phyloP scores from a whole-genome alignment of 2,329 filamentous ascomycete species.

The Phyllosticta paracitricarpa region DNA sequence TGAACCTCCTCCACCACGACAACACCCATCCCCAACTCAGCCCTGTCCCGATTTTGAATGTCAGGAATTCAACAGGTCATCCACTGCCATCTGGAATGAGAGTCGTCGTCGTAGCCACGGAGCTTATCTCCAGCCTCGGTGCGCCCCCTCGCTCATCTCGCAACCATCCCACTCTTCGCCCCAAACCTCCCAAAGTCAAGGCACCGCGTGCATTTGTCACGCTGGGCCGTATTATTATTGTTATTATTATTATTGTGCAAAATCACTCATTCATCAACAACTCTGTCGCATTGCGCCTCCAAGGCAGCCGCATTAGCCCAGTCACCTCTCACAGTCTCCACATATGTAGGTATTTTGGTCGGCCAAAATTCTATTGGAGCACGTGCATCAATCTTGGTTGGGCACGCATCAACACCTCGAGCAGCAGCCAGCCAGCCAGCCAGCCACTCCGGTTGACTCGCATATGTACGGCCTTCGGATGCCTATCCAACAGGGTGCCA shows the following conservation, averaged over 20 bases:
- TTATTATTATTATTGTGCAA: too few relatives aligned
- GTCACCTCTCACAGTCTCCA: background rate
- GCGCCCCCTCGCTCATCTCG: constrained; percentile 1
- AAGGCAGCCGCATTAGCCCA: too few relatives aligned
- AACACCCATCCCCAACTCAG: background rate
- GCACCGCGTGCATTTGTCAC: background rate
- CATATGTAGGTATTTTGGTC: background rate
- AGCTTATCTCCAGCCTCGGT: background rate
- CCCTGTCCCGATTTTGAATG: background rate
- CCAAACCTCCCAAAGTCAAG: too few relatives aligned
- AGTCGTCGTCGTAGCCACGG: background rate
- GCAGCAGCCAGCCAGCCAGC: too few relatives aligned
- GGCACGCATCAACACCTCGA: background rate
- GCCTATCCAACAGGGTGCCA: background rate
- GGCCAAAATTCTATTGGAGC: background rate
- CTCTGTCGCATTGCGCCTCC: too few relatives aligned
- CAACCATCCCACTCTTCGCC: background rate
- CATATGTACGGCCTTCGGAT: background rate
- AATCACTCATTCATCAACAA: too few relatives aligned
- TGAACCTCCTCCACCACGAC: background rate
- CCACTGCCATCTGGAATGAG: background rate
- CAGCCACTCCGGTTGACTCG: background rate
- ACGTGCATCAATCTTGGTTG: background rate
- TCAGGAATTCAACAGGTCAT: background rate
- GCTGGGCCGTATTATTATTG: too few relatives aligned